Conservation (phyloP, 495 filamentous ascomycete genomes). For the Thermothielavioides terrestris region DNA sequence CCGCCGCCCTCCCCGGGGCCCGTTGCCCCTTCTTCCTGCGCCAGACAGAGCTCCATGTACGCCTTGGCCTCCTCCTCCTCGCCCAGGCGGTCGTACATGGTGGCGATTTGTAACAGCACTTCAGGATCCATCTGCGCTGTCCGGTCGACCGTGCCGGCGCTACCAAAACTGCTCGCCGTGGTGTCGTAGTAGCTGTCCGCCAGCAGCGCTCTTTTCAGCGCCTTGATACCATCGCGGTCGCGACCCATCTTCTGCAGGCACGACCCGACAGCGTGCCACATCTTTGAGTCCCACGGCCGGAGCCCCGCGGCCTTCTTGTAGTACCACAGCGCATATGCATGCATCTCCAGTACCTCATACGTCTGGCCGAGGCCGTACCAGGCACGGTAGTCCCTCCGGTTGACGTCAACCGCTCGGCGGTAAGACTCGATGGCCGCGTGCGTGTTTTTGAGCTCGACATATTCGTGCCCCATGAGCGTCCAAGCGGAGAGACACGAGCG, state of each 20-base stretch:
- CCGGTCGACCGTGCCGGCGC: constrained; percentile 24
- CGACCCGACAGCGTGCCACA: constrained; percentile 94
- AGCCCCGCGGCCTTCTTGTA: constrained; percentile 91
- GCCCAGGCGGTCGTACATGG: constrained; percentile 72
- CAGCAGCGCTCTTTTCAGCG: constrained; percentile 81
- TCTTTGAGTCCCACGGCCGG: constrained; percentile 86
- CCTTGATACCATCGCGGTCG: constrained; percentile 79
- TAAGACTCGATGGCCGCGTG: constrained; percentile 98
- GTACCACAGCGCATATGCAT: constrained; percentile 93
- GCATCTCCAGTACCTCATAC: constrained; percentile 97
- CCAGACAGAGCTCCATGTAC: constrained; percentile 92
- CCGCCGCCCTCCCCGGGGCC: constrained; percentile 23
- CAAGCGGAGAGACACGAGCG: constrained; percentile 87
- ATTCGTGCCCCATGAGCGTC: constrained; percentile 99
- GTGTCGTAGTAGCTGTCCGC: constrained; percentile 72
- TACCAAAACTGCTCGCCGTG: constrained; percentile 40
- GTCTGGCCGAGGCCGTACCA: constrained; percentile 98
- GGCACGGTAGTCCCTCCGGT: constrained; percentile 92
- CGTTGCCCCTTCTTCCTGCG: constrained; percentile 64
- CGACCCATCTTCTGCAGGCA: constrained; percentile 84
- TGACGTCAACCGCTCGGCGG: constrained; percentile 89
- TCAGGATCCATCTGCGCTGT: constrained; percentile 73
- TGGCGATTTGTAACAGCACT: constrained; percentile 79
- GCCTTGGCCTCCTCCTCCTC: constrained; percentile 70
- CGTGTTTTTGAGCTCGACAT: constrained; percentile 98